Base-by-base conservation (phyloP, 1,284 basidiomycete genomes). In the Somion occarium region DNA sequence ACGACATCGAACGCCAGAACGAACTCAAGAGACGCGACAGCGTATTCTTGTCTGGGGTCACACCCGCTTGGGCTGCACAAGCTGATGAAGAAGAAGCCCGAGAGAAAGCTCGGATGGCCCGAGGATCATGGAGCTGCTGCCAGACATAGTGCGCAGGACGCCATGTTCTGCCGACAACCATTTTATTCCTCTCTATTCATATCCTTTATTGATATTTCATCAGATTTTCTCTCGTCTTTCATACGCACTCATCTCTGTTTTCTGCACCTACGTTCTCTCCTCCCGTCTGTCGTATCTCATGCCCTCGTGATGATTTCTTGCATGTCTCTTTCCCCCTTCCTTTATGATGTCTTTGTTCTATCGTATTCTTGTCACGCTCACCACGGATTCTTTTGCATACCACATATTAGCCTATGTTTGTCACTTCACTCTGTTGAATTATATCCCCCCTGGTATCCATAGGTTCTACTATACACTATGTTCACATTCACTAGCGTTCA, bases 1-100 rank as follows among this genome's bases (percentile, higher is more conserved):
- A 89, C 62, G 67, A 72, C 49, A 92, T 93, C 55, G 89, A 92
- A 65, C 74, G 73, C 57, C 86, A 91, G 63, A 88, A 90, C 59
- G 82, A 85, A 58, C 64, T 85, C 51, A 83, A 85, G 69, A 83
- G 83, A 64, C 79, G 88, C 47, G 86, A 91, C 63, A 91, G 88
- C 63, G 84, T 93, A 41, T 80, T 88, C 69, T 71, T 93, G 46
- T 75, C 82, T 22, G 73, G 77, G 49, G 64, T 76, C 25, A 75
- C 82, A 27, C 88, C 88, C 5, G 72, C 78, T 20, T 91, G 88
- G 88, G 76, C 81, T 47, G 82, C 82, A 19, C 83, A 88, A 63
- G 85, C 85, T n/a, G 87, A 88, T 51, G 85, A 82, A 63, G 88
- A 91, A 61, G 87, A 86, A 61, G 83, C 82, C 26, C 75, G 79